These are phyloP conservation scores for Guadua angustifolia DNA, from an alignment of 176 grass and related monocot genomes.

Conservation along the genomic window DNA sequence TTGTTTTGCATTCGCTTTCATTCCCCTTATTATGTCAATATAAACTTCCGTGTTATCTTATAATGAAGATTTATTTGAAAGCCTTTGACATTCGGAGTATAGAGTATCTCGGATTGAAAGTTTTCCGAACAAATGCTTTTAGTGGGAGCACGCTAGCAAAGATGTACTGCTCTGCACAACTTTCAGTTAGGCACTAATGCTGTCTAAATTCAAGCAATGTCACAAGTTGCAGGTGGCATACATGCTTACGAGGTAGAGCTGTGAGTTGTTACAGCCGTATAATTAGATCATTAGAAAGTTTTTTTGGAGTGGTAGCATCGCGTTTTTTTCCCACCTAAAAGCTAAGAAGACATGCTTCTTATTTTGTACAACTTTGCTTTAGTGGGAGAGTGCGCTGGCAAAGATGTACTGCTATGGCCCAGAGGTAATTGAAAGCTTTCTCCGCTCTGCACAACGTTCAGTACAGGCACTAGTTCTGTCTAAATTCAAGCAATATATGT, in stretches of 20 bases:
- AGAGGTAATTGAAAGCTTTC: slow-evolving; percentile 14
- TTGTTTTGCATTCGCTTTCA: slow-evolving; percentile 7
- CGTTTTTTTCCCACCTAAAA: too few relatives aligned
- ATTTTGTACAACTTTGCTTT: too few relatives aligned
- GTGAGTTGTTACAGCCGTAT: neutral
- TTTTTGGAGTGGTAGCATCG: too few relatives aligned
- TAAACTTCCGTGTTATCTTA: slow-evolving; percentile 4
- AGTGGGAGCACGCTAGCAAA: too few relatives aligned
- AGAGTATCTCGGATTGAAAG: neutral
- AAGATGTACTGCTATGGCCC: neutral
- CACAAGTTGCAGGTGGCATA: slow-evolving; percentile 4
- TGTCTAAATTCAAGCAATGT: neutral
- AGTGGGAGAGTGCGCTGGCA: too few relatives aligned
- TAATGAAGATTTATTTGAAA: slow-evolving; percentile 30
- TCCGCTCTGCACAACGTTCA: neutral
- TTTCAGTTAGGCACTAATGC: neutral
- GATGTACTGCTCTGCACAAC: neutral
- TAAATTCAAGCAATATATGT: too few relatives aligned
- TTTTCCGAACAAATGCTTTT: neutral
- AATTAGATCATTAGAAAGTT: too few relatives aligned
- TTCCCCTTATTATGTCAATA: neutral
- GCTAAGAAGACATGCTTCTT: too few relatives aligned
- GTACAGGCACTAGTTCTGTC: neutral
- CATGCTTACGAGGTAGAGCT: neutral
- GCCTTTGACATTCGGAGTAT: neutral